Percentiles rank a stretch among this genome's conserved stretches.
Conservation (phyloP, 1,284 basidiomycete genomes). For the Ceratobasidium sp. region DNA sequence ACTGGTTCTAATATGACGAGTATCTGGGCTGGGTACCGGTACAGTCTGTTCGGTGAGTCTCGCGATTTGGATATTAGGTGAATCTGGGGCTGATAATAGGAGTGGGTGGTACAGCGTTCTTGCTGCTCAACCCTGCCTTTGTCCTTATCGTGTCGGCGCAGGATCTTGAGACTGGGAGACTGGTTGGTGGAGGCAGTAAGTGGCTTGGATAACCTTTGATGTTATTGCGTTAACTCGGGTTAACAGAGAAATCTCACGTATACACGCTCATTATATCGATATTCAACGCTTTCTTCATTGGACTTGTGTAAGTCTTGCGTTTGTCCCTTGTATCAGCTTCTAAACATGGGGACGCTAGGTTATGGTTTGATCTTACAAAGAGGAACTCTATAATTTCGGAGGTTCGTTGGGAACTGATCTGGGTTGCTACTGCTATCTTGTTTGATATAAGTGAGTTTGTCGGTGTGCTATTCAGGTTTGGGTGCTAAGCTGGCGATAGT, state of each 20-base stretch:
- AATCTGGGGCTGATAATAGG: background rate
- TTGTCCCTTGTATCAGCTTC: background rate
- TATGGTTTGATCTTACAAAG: slow-evolving; percentile 33
- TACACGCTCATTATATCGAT: slow-evolving; percentile 31
- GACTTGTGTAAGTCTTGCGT: slow-evolving; percentile 4
- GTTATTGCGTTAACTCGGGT: background rate
- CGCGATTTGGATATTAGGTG: background rate
- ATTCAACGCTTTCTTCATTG: slow-evolving; percentile 25
- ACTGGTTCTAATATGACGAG: slow-evolving; percentile 30
- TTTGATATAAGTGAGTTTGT: slow-evolving; percentile 30
- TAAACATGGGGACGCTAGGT: background rate
- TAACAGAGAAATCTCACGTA: slow-evolving; percentile 25
- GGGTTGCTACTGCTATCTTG: slow-evolving; percentile 9
- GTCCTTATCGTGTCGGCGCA: slow-evolving; percentile 27
- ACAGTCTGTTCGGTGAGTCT: slow-evolving; percentile 24
- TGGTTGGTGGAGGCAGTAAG: slow-evolving; percentile 27
- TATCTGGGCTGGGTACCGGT: slow-evolving; percentile 40
- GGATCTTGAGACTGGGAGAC: slow-evolving; percentile 20
- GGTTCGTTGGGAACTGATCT: slow-evolving; percentile 34
- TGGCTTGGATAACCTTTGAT: background rate
- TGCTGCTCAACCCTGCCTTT: slow-evolving; percentile 25
- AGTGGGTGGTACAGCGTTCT: background rate
- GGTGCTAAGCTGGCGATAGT: background rate
- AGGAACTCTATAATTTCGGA: slow-evolving; percentile 5
- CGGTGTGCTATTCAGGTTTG: background rate